Conservation (phyloP, 78 protist genomes). For the Dictyostelium brefeldianum region DNA sequence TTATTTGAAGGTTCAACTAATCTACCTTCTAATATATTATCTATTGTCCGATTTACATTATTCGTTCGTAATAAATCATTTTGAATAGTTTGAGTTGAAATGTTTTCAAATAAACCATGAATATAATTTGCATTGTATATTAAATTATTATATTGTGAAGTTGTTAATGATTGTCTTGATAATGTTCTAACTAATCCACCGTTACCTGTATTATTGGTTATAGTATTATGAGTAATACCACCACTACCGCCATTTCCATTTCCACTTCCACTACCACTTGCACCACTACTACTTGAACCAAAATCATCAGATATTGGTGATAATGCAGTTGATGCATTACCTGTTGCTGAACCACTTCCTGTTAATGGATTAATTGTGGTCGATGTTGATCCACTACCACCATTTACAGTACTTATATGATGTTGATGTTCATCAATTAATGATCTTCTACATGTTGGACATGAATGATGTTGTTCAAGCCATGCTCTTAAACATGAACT, state of each 20-base stretch:
- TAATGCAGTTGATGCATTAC: constrained; percentile 4
- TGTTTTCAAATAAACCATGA: constrained; percentile 28
- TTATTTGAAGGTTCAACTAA: neutral
- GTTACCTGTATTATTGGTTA: neutral
- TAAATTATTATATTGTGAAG: constrained; percentile 1
- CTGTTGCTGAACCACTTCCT: constrained; percentile 18
- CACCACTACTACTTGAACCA: neutral
- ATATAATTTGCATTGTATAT: constrained; percentile 2
- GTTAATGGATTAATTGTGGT: neutral
- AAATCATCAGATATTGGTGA: neutral
- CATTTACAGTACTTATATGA: neutral
- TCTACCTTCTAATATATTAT: constrained; percentile 46
- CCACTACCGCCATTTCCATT: neutral
- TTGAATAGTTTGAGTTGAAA: constrained; percentile 23
- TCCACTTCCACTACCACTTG: neutral
- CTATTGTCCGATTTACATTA: constrained; percentile 49
- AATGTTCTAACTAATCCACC: neutral
- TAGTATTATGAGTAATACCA: neutral
- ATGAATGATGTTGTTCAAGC: constrained; percentile 88
- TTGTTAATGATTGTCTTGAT: constrained; percentile 12
- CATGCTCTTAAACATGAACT: constrained; percentile 90
- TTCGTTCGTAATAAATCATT: constrained; percentile 30
- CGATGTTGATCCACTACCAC: neutral
- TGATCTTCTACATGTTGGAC: constrained; percentile 90
- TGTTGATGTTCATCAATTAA: constrained; percentile 76